Evolutionary conservation across 805 yeast species (phyloP).

Genomic region (Saccharomycopsis lassenensis): DNA sequence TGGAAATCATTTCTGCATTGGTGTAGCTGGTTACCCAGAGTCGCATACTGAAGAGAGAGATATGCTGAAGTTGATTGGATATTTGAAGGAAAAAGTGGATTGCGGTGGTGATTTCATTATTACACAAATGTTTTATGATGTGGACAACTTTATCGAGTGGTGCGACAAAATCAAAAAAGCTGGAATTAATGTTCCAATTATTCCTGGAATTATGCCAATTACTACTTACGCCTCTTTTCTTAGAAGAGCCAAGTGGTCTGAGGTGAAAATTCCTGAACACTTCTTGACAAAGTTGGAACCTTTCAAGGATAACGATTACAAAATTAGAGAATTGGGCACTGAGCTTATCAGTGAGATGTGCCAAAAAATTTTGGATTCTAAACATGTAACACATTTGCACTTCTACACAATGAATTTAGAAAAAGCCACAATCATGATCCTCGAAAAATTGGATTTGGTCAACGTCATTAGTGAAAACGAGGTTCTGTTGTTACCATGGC

Average conservation of each 20-base stretch:
- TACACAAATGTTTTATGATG: slow-evolving; percentile 97
- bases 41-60: slow-evolving; percentile 86
- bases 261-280: slow-evolving; percentile 64
- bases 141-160: slow-evolving; percentile 77
- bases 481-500: slow-evolving; percentile 56
- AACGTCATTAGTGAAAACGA: slow-evolving; percentile 18
- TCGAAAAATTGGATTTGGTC: slow-evolving; percentile 60
- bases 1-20: slow-evolving; percentile 86
- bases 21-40: slow-evolving; percentile 96
- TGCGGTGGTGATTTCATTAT: slow-evolving; percentile 90
- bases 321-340: slow-evolving; percentile 79
- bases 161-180: slow-evolving; percentile 53
- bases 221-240: slow-evolving; percentile 88
- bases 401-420: slow-evolving; percentile 97
- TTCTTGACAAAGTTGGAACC: slow-evolving; percentile 66
- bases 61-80: slow-evolving; percentile 39
- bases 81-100: slow-evolving; percentile 79
- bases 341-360: slow-evolving; percentile 80
- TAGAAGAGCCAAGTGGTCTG: slow-evolving; percentile 93
- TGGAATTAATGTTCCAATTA: slow-evolving; percentile 74
- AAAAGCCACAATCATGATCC: slow-evolving; percentile 76
- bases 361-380: slow-evolving; percentile 53
- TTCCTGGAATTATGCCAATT: slow-evolving; percentile 98
- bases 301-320: slow-evolving; percentile 80
- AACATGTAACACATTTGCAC: slow-evolving; percentile 76